A percentile compares a stretch with the other conserved stretches of the same genome.
These are phyloP conservation scores for Annulohypoxylon maeteangense DNA, from an alignment of 495 filamentous ascomycete species.

Conservation along the genomic window DNA sequence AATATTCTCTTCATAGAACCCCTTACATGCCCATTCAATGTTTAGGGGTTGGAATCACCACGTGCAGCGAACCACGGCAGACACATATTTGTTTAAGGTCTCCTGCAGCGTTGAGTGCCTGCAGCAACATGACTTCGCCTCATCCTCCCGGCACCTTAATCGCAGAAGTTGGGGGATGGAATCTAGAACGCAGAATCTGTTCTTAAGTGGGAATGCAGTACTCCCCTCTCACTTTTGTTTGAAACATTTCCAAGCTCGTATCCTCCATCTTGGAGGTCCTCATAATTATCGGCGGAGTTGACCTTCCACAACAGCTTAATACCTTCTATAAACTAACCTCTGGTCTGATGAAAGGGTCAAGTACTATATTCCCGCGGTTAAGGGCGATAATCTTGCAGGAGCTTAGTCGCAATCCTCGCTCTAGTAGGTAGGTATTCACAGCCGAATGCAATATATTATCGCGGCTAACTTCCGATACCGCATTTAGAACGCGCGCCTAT, in stretches of 20 bases:
- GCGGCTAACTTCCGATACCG: constrained; percentile 13
- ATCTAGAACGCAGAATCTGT: constrained; percentile 8
- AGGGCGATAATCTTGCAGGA: constrained; percentile 6
- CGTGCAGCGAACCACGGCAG: not conserved
- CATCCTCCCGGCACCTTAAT: constrained; percentile 26
- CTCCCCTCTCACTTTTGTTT: constrained; percentile 12
- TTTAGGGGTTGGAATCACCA: constrained; percentile 11
- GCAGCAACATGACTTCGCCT: constrained; percentile 27
- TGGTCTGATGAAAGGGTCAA: not conserved
- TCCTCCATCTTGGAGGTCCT: constrained; percentile 14
- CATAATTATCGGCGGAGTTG: constrained; percentile 1
- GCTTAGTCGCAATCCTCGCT: not conserved
- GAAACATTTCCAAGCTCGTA: constrained; percentile 26
- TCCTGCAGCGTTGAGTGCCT: not conserved
- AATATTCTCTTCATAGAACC: constrained; percentile 2
- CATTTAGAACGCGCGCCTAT: constrained; percentile 16
- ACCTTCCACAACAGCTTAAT: constrained; percentile 29
- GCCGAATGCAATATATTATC: not conserved
- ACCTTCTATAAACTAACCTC: constrained; percentile 1
- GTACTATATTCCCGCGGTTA: not conserved
- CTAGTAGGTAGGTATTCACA: too few relatives aligned
- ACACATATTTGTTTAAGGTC: not conserved
- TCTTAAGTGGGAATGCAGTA: not conserved
- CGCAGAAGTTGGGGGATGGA: constrained; percentile 6
- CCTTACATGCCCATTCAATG: constrained; percentile 18